Evolutionary conservation across 2,329 filamentous ascomycete species (phyloP), one percentile per base, ranked within the genome.

Genomic region (Sordariomycetes sp.): DNA sequence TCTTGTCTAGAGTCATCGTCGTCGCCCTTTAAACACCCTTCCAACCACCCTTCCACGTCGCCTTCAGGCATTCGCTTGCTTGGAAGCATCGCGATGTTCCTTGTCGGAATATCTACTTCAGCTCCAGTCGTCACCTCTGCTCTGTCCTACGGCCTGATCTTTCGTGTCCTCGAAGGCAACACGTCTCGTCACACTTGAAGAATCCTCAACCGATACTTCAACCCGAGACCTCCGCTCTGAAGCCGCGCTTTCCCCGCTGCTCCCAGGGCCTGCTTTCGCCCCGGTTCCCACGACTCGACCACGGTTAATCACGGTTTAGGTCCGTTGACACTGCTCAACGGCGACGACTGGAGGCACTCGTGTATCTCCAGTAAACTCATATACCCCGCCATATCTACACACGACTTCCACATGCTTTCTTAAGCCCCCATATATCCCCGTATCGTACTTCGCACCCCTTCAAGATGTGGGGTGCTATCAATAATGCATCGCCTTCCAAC

Each of bases 61-160:
- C 56, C 54, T 59, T 54, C 48, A 59, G 54, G 32, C 50, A 20
- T 50, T 51, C 46, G 28, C 48, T 48, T 51, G 48, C 43, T 57
- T 57, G 48, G 43, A 43, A 53, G 28, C 40, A 54, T 24, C 70
- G 82, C 74, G 67, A 86, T 86, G 82, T 76, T 75, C 79, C 68
- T 82, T 82, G 77, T 73, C 76, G 74, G 71, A 72, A 70, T 69
- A 66, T 66, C 66, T 66, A 64, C 69, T 69, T 71, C 69, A 64
- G 74, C 73, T 75, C 78, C 81, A 85, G 82, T 85, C 81, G 81
- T 77, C 79, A 74, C 80, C 80, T 79, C 75, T 72, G 79, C 76
- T 74, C 76, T 73, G 80, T 82, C 78, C 69, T 76, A 80, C 80
- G 79, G 80, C 80, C 71, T 75, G 69, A 40, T 54, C 56, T 34